Conservation (phyloP, 768 basidiomycete species). For the Pleurotus cornucopiae region DNA sequence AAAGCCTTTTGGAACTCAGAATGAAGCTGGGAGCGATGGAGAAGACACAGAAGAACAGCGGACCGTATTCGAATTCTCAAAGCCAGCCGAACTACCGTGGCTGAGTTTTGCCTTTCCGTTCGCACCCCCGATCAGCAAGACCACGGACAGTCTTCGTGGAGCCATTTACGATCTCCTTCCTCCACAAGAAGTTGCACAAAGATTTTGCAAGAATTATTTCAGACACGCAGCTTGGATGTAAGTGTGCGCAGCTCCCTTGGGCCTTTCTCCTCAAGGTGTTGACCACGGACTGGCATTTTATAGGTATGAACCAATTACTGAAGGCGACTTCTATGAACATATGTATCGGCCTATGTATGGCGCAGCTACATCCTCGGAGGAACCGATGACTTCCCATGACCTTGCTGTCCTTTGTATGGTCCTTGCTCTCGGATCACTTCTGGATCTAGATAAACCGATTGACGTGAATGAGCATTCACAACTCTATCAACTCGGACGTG, state of each 20-base stretch:
- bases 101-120: constrained; percentile 60
- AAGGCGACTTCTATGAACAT: constrained; percentile 48
- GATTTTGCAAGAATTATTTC: constrained; percentile 51
- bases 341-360: constrained; percentile 54
- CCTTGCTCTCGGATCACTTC: constrained; percentile 58
- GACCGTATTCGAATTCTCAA: constrained; percentile 29
- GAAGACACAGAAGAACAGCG: constrained; percentile 22
- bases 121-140: constrained; percentile 35
- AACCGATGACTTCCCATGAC: constrained; percentile 44
- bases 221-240: constrained; percentile 72
- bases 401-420: constrained; percentile 60
- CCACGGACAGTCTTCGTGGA: constrained; percentile 37
- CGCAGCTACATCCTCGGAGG: constrained; percentile 29
- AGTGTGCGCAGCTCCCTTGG: too few species aligned
- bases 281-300: not conserved
- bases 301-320: constrained; percentile 67
- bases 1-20: constrained; percentile 22
- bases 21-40: constrained; percentile 33
- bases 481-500: constrained; percentile 57
- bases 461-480: constrained; percentile 52
- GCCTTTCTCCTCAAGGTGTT: too few species aligned
- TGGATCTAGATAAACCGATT: constrained; percentile 54
- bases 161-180: constrained; percentile 47
- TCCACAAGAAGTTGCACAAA: constrained; percentile 27
- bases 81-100: constrained; percentile 56